A percentile compares a stretch with the other conserved stretches of the same genome.
phyloP scores from a whole-genome alignment of 2,329 filamentous ascomycete genomes.

The Fusarium sp. region DNA sequence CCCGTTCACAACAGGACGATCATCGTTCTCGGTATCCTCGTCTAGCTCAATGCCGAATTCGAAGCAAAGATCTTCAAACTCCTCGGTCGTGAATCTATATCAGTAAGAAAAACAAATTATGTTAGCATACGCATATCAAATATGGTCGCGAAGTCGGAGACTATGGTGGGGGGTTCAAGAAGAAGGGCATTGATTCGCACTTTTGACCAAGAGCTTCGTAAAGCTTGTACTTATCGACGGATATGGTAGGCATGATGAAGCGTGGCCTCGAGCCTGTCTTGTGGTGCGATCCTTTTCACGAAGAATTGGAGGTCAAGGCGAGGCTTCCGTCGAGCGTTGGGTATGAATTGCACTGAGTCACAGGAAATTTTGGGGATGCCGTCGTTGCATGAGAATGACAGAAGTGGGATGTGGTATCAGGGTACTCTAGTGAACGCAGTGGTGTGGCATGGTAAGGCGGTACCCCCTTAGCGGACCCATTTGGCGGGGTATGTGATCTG shows the following conservation, averaged over 20 bases:
- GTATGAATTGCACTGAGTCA: conserved; percentile 51
- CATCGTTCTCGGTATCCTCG: conserved; percentile 86
- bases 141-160: conserved; percentile 33
- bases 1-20: conserved; percentile 79
- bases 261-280: conserved; percentile 40
- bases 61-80: conserved; percentile 98
- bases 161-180: conserved; percentile 36
- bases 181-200: conserved; percentile 60
- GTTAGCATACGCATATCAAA: conserved; percentile 32
- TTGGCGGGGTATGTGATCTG: conserved; percentile 42
- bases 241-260: conserved; percentile 88
- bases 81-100: conserved; percentile 83
- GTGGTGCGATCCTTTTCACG: conserved; percentile 26
- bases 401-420: conserved; percentile 19
- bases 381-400: conserved; percentile 22
- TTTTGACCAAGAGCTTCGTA: conserved; percentile 92
- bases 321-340: conserved; percentile 38
- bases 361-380: conserved; percentile 53
- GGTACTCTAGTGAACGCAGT: conserved; percentile 14
- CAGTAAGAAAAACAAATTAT: conserved; percentile 1
- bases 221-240: conserved; percentile 94
- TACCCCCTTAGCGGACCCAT: conserved; percentile 34
- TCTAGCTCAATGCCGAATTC: conserved; percentile 98
- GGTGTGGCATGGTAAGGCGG: neutral
- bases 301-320: conserved; percentile 31